Evolutionary conservation across 1,139 yeast species (phyloP).

Genomic region (Casaregolazyma lundiana): DNA sequence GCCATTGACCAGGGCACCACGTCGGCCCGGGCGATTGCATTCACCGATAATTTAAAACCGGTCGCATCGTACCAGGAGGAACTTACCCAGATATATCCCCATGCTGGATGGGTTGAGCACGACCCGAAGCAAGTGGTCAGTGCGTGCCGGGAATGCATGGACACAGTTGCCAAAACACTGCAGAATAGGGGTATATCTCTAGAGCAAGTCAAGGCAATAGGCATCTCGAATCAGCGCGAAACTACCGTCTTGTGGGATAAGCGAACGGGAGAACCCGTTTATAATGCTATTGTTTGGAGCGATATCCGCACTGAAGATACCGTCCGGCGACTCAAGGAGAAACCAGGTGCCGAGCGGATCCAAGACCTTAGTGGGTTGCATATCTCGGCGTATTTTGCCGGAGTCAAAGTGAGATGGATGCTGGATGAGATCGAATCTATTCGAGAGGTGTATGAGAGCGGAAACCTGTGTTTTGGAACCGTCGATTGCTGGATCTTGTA

Average conservation of each 20-base stretch:
- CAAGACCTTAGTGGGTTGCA: constrained; percentile 78
- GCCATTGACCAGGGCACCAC: constrained; percentile 93
- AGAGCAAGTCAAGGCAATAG: constrained; percentile 44
- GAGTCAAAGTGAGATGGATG: constrained; percentile 86
- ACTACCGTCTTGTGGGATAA: constrained; percentile 89
- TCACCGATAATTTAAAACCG: constrained; percentile 68
- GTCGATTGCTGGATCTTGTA: constrained; percentile 93
- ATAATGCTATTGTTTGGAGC: constrained; percentile 94
- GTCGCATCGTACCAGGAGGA: constrained; percentile 87
- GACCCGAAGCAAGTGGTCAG: constrained; percentile 82
- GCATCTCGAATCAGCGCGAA: constrained; percentile 94
- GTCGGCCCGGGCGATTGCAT: constrained; percentile 84
- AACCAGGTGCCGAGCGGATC: constrained; percentile 58
- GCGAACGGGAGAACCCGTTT: constrained; percentile 74
- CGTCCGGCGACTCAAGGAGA: constrained; percentile 58
- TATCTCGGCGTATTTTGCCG: constrained; percentile 85
- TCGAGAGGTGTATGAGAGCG: constrained; percentile 62
- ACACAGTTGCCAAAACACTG: constrained; percentile 33
- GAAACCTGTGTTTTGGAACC: constrained; percentile 87
- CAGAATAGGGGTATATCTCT: constrained; percentile 29
- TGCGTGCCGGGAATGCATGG: constrained; percentile 49
- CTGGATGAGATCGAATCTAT: constrained; percentile 74
- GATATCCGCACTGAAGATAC: constrained; percentile 81
- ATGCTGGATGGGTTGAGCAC: constrained; percentile 80
- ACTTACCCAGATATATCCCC: constrained; percentile 40